A percentile compares a stretch with the other conserved stretches of the same genome.
These are phyloP conservation scores for Eucalyptus rudis DNA, from an alignment of 345 rosid species.

Conservation along the genomic window DNA sequence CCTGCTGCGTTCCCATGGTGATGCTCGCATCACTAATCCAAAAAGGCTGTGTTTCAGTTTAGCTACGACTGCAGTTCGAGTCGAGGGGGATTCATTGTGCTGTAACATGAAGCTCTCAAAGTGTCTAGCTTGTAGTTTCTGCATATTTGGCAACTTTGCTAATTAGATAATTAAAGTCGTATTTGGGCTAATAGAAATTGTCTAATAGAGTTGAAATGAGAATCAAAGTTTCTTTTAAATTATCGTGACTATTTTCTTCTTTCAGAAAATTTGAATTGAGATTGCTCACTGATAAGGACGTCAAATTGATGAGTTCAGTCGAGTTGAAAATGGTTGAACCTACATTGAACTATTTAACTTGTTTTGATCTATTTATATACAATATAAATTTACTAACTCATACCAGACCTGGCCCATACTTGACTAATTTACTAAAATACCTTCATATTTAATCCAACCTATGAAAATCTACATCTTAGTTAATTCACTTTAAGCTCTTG, in stretches of 20 bases:
- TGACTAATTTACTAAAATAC: neutral
- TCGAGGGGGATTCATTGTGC: conserved; percentile 8
- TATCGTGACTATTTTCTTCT: neutral
- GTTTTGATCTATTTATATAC: too few species aligned
- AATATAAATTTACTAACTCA: neutral
- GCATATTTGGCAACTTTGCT: neutral
- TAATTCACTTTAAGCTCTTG: neutral
- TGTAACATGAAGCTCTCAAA: conserved; percentile 15
- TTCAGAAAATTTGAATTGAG: neutral
- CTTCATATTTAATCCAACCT: neutral
- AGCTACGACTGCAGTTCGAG: conserved; percentile 31
- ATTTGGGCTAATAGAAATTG: neutral
- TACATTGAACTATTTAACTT: neutral
- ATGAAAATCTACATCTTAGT: neutral
- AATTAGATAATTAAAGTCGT: neutral
- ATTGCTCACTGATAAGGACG: neutral
- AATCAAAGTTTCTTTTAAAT: neutral
- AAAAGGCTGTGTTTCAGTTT: conserved; percentile 21
- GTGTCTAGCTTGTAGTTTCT: conserved; percentile 24
- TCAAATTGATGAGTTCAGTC: accelerated
- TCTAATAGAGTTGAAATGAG: too few species aligned
- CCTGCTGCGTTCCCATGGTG: conserved; percentile 26
- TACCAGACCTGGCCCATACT: accelerated
- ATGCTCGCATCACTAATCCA: neutral
- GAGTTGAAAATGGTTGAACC: neutral